These are phyloP conservation scores for Globisporangium middletonii DNA, from an alignment of 352 stramenopile species.

Conservation along the genomic window DNA sequence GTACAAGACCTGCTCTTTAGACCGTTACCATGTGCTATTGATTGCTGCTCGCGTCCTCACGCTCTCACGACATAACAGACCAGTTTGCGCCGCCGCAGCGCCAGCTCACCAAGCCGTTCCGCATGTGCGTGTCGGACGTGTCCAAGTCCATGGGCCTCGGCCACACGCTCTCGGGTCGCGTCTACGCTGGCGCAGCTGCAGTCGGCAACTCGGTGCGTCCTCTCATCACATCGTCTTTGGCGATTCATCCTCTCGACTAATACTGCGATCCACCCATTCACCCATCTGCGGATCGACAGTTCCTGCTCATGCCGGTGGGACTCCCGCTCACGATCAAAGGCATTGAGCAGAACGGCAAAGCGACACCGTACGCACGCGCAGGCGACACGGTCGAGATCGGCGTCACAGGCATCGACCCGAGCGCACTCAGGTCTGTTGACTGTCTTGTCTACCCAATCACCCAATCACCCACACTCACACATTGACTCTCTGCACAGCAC, in stretches of 20 bases:
- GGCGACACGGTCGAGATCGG: conserved; percentile 80
- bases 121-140: conserved; percentile 81
- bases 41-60: not conserved
- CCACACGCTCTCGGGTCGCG: conserved; percentile 75
- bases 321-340: conserved; percentile 54
- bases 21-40: too few species aligned
- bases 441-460: not conserved
- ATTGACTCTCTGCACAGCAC: conserved; percentile 24
- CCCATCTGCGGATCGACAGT: conserved; percentile 18
- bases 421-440: conserved; percentile 42
- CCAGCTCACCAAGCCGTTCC: conserved; percentile 80
- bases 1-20: not conserved
- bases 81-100: conserved; percentile 66
- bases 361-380: conserved; percentile 52
- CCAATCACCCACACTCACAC: not conserved
- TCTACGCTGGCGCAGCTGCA: conserved; percentile 70
- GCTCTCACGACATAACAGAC: conserved; percentile 27
- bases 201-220: conserved; percentile 59
- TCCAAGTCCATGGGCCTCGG: conserved; percentile 83
- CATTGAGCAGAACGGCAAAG: conserved; percentile 72
- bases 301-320: conserved; percentile 57
- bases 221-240: too few species aligned
- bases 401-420: conserved; percentile 66
- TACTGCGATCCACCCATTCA: not conserved
- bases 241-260: not conserved